Conservation (phyloP, 116 monocot species). For the Trichopus zeylanicus region DNA sequence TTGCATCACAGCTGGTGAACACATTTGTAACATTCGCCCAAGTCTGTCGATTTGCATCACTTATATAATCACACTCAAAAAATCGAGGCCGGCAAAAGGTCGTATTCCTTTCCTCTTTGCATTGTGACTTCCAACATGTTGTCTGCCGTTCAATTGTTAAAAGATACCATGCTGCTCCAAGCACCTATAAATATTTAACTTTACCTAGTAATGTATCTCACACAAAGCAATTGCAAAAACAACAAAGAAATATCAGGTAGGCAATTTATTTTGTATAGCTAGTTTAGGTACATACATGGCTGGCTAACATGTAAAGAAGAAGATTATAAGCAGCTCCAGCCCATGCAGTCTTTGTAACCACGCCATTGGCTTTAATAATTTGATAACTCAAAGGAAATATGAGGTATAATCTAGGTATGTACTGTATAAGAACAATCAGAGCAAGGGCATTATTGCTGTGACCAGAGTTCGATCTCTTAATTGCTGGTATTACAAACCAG, state of each 20-base stretch:
- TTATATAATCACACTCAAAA: slow-evolving; percentile 42
- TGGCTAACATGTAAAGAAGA: slow-evolving; percentile 79
- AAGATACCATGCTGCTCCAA: slow-evolving; percentile 86
- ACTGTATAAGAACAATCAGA: slow-evolving; percentile 83
- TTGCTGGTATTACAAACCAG: slow-evolving; percentile 70
- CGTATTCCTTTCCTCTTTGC: slow-evolving; percentile 24
- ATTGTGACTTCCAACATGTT: slow-evolving; percentile 76
- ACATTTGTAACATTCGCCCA: slow-evolving; percentile 56
- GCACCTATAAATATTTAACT: slow-evolving; percentile 33
- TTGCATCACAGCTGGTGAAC: slow-evolving; percentile 54
- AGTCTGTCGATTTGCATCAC: slow-evolving; percentile 1
- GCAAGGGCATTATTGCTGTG: slow-evolving; percentile 67
- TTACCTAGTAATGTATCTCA: neutral
- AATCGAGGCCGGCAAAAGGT: slow-evolving; percentile 25
- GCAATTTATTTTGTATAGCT: too few species aligned
- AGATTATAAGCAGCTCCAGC: slow-evolving; percentile 89
- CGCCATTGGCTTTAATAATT: slow-evolving; percentile 82
- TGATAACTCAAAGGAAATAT: slow-evolving; percentile 83
- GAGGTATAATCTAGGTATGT: slow-evolving; percentile 82
- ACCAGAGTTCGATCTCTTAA: slow-evolving; percentile 38
- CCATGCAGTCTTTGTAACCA: slow-evolving; percentile 94
- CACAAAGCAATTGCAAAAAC: neutral
- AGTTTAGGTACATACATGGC: slow-evolving; percentile 59
- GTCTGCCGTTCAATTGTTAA: slow-evolving; percentile 69
- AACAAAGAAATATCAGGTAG: neutral